These are phyloP conservation scores for Rusavskia elegans DNA, from an alignment of 495 filamentous ascomycete species.

Conservation along the genomic window DNA sequence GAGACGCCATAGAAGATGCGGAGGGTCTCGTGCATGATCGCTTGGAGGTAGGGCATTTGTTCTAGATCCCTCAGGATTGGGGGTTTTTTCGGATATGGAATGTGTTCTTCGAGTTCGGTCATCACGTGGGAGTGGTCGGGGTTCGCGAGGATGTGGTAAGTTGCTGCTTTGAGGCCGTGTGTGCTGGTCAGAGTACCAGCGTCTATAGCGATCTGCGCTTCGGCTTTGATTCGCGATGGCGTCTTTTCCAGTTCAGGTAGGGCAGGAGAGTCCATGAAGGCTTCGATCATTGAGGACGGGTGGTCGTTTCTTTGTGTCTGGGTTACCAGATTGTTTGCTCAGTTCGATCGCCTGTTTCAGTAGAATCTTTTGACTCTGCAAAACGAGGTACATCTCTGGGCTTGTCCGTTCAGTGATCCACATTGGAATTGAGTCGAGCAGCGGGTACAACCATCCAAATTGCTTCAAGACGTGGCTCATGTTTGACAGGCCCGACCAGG, in stretches of 20 bases:
- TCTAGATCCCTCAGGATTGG: constrained; percentile 16
- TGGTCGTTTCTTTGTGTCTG: constrained; percentile 3
- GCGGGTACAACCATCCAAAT: constrained; percentile 6
- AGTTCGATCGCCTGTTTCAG: background rate
- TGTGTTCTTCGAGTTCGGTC: constrained; percentile 11
- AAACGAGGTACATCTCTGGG: constrained; percentile 1
- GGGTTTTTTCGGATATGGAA: constrained; percentile 11
- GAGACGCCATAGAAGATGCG: constrained; percentile 20
- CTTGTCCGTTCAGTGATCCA: constrained; percentile 3
- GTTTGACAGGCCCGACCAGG: constrained; percentile 2
- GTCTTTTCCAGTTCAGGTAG: constrained; percentile 4
- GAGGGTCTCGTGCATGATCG: constrained; percentile 27
- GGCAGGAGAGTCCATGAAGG: constrained; percentile 9
- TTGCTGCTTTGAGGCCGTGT: constrained; percentile 20
- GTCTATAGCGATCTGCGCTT: constrained; percentile 27
- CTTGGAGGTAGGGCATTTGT: constrained; percentile 23
- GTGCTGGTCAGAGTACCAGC: constrained; percentile 34
- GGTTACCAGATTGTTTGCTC: background rate
- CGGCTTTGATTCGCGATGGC: constrained; percentile 16
- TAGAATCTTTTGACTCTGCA: background rate
- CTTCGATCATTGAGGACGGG: constrained; percentile 6
- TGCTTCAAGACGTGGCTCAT: constrained; percentile 5
- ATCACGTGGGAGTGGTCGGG: constrained; percentile 10
- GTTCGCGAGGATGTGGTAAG: constrained; percentile 11
- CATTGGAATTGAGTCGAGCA: constrained; percentile 5